Evolutionary conservation across 2,329 filamentous ascomycete genomes (phyloP), one percentile per base, ranked within the genome.

Genomic region (Xylariaceae sp.): DNA sequence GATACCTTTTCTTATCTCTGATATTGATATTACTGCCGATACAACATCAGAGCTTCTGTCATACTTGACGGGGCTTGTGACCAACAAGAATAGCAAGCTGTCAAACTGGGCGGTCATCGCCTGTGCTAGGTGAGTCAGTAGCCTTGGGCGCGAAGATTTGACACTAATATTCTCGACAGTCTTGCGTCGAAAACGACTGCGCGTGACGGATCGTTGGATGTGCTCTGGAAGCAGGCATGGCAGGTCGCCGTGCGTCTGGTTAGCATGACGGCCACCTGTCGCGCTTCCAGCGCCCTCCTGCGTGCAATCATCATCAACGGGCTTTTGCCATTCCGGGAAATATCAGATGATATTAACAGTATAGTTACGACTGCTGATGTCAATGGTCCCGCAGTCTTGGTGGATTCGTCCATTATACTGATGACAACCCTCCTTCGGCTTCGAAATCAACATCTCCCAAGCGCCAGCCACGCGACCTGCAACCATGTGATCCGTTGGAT

Each of bases 101-200:
- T 74, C 80, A 6, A 85, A 80, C 0, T 98, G 92, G 92, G 81
- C 87, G 13, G 77, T 94, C 65, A 57, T 95, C 33, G 81, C 80
- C n/a, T 76, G 87, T 52, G 69, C 85, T 42, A 85, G 83, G 86
- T 89, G 24, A 39, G 40, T 37, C 15, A 10, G 3, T 3, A 4
- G 10, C 14, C n/a, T 11, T n/a, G 18, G 19, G n/a, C 5, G 17
- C 23, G 16, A 18, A 32, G 23, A 10, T 10, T 23, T 24, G 29
- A 30, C 19, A 39, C 35, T 43, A 42, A 46, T 19, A 15, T 4
- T 35, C n/a, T 31, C 15, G 15, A 5, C 42, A 73, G 69, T 45
- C 67, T 72, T 47, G 63, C 69, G 19, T 48, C 61, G 29, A 65
- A 72, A 43, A 42, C 46, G 18, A 41, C 48, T 26, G 60, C 72